phyloP scores from a whole-genome alignment of 176 grass and related monocot genomes.

The Ananas comosus region DNA sequence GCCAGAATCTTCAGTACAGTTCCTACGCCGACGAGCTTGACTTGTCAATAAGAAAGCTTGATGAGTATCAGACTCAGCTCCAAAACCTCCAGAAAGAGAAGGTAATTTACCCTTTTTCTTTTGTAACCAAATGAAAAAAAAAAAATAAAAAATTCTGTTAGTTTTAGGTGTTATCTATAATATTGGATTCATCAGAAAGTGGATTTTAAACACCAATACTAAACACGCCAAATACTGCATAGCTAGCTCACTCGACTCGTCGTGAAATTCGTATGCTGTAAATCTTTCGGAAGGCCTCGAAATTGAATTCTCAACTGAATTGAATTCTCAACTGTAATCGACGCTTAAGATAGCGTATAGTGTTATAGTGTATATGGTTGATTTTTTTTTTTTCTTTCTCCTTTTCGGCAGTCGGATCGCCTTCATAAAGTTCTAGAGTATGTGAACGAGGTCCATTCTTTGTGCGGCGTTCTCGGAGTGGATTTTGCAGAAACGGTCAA shows the following conservation, averaged over 20 bases:
- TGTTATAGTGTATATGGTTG: not conserved
- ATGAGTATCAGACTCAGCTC: slow-evolving; percentile 71
- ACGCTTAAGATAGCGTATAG: not conserved
- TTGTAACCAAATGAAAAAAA: not conserved
- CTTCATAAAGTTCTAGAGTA: slow-evolving; percentile 55
- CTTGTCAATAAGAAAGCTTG: slow-evolving; percentile 72
- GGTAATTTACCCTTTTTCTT: slow-evolving; percentile 23
- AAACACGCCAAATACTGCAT: no score
- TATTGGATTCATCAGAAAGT: not conserved
- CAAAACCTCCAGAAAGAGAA: slow-evolving; percentile 74
- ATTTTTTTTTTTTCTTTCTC: not conserved
- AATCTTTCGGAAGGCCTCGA: not conserved
- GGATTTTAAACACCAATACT: no score
- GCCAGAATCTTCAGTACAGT: slow-evolving; percentile 26
- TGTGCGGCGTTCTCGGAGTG: slow-evolving; percentile 48
- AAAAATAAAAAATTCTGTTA: not conserved
- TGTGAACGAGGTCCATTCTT: slow-evolving; percentile 53
- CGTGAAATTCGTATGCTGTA: no score
- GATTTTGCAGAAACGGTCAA: slow-evolving; percentile 46
- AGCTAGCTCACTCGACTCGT: no score
- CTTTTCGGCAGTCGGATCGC: slow-evolving; percentile 64
- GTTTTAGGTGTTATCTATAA: not conserved
- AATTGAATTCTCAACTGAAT: slow-evolving; percentile 3
- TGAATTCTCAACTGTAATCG: slow-evolving; percentile 6
- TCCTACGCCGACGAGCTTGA: slow-evolving; percentile 47